Base-by-base conservation (phyloP, 345 rosid species). In the Aurinia saxatilis region DNA sequence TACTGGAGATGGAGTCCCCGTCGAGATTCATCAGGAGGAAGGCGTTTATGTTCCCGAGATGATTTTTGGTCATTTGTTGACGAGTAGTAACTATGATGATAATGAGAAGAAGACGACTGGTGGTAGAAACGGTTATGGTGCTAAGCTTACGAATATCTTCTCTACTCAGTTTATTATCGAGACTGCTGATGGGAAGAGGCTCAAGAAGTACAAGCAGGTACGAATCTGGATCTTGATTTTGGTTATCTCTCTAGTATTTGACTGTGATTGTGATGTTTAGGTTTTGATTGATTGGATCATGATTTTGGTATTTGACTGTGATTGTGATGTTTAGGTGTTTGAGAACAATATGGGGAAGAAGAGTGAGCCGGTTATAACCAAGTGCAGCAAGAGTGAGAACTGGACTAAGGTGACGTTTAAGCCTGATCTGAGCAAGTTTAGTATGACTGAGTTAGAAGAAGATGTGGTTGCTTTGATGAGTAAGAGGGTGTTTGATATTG, bases 381-480 rank as follows among this genome's bases (percentile, higher is more conserved):
- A 81, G 70, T 90, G 99, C 72, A 83, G 63, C 72, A 83, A 72
- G 62, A 44, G 56, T 5, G 99, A 95, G 46, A 90, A 83, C 44
- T 95, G 99, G 99, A 95, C 99, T 6, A 86, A 83, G 75, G 96
- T 95, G 8, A 72, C 97, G 0, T 95, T 84, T 68, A 88, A 78
- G 76, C 99, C 96, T 0, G 99, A 95, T 66, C 58, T 90, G 60
- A 77, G 44, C 4, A 95, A 95, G 68, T 95, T 95, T 57, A 81
- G 70, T 66, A 95, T 90, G 97, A 74, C 77, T 17, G 78, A 75
- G 17, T 78, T 93, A 5, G 99, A 90, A 67, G 90, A 84, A 2
- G 99, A 93, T 65, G 99, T 84, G 67, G 87, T 93, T 57, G 96
- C 96, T 7, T 56, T 95, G 55, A 95, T 95, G 96, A 95, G 73